Evolutionary conservation across 1,284 basidiomycete genomes (phyloP).

Genomic region (Trichosporon ovoides): DNA sequence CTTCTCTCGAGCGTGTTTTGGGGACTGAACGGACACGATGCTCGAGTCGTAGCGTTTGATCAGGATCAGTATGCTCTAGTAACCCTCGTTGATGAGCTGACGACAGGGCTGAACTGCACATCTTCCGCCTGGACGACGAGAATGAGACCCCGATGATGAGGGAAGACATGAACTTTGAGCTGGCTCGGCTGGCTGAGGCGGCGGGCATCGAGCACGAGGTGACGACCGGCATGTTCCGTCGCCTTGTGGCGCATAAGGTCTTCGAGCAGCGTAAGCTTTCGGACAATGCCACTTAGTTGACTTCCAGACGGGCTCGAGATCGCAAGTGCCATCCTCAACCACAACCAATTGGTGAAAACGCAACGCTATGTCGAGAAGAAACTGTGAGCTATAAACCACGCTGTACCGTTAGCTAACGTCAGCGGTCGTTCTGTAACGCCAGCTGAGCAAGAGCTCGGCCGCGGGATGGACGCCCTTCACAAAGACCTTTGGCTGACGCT

Average conservation of each 20-base stretch:
- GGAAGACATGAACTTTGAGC: slow-evolving; percentile 7
- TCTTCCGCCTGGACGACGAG: neutral
- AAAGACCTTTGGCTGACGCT: neutral
- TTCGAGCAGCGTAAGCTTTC: neutral
- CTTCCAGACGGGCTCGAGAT: slow-evolving; percentile 3
- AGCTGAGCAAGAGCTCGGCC: neutral
- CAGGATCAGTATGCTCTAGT: neutral
- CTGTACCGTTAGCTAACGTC: neutral
- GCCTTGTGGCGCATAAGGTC: slow-evolving; percentile 5
- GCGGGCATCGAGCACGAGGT: neutral
- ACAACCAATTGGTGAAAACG: neutral
- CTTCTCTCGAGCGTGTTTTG: slow-evolving; percentile 3
- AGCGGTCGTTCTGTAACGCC: neutral
- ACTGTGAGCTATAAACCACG: neutral
- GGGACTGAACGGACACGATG: neutral
- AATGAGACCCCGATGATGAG: neutral
- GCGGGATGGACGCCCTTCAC: neutral
- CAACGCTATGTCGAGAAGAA: slow-evolving; percentile 4
- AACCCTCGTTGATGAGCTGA: neutral
- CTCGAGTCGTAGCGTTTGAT: neutral
- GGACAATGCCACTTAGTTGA: neutral
- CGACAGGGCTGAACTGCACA: neutral
- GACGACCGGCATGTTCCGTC: slow-evolving; percentile 1
- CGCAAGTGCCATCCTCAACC: neutral
- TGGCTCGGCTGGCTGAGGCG: neutral